Evolutionary conservation across 2,329 filamentous ascomycete genomes (phyloP).

Genomic region (Colletotrichum sp.): DNA sequence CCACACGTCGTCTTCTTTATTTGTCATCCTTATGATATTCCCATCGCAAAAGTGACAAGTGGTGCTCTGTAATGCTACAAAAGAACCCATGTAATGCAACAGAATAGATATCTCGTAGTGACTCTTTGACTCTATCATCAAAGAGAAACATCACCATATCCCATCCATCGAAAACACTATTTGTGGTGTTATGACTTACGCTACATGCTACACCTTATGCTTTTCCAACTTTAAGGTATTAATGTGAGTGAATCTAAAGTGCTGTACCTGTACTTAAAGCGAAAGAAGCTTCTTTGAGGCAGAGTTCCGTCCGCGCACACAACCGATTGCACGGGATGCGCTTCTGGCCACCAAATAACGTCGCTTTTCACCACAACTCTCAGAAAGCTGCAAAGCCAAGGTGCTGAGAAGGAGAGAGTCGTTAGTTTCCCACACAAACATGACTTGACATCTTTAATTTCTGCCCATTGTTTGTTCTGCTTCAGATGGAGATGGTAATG

Average conservation of each 20-base stretch:
- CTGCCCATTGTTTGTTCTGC: not conserved
- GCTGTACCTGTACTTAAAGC: not conserved
- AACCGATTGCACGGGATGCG: not conserved
- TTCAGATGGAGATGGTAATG: not conserved
- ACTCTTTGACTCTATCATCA: too few species aligned
- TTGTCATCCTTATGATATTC: not conserved
- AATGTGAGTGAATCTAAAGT: not conserved
- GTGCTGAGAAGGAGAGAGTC: not conserved
- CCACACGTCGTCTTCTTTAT: accelerated
- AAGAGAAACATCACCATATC: too few species aligned
- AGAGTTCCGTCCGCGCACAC: not conserved
- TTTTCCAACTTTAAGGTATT: accelerated
- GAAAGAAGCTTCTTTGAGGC: not conserved
- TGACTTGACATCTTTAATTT: accelerated
- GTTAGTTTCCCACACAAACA: accelerated
- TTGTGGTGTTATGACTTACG: not conserved
- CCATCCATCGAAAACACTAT: too few species aligned
- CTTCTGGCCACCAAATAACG: not conserved
- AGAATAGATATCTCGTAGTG: too few species aligned
- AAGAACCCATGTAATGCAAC: not conserved
- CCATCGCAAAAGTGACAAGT: accelerated
- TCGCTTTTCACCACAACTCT: not conserved
- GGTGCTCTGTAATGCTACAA: accelerated
- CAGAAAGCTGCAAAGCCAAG: accelerated
- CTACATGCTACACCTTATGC: not conserved